Evolutionary conservation across 2,329 filamentous ascomycete genomes (phyloP).

Genomic region (Fusarium chaquense): DNA sequence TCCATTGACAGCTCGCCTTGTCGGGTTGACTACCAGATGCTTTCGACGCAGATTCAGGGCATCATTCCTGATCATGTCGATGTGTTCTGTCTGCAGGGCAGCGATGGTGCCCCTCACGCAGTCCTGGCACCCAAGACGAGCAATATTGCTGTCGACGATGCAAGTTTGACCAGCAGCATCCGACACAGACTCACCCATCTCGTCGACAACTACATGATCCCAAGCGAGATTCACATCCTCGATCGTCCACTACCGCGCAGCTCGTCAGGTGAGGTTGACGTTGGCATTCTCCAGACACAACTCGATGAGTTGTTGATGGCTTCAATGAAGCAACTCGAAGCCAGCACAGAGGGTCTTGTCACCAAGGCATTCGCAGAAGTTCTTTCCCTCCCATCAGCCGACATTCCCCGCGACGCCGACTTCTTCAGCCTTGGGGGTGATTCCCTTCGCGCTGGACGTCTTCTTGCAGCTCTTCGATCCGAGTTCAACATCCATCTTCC

Average conservation of each 20-base stretch:
- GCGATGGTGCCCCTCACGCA: background rate
- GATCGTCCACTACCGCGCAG: background rate
- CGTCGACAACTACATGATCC: conserved; percentile 7
- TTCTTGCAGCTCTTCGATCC: background rate
- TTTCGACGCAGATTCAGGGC: rapidly evolving
- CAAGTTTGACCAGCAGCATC: background rate
- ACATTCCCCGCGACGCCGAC: background rate
- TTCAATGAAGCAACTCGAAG: background rate
- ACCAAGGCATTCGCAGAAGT: conserved; percentile 2
- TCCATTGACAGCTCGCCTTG: background rate
- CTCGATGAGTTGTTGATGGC: background rate
- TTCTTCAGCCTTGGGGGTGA: conserved; percentile 11
- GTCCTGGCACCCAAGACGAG: background rate
- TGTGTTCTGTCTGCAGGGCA: background rate
- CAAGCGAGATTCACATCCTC: background rate
- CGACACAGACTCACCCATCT: rapidly evolving
- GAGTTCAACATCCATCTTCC: conserved; percentile 5
- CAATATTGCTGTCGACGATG: rapidly evolving
- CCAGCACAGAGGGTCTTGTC: conserved; percentile 1
- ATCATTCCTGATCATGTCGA: background rate
- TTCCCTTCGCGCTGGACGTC: background rate
- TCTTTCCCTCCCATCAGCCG: background rate
- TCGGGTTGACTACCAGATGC: background rate
- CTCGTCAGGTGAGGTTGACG: background rate
- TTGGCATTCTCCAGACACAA: background rate